Evolutionary conservation across 2,329 filamentous ascomycete genomes (phyloP), one percentile per base, ranked within the genome.

Genomic region (Zasmidium citrigriseum): DNA sequence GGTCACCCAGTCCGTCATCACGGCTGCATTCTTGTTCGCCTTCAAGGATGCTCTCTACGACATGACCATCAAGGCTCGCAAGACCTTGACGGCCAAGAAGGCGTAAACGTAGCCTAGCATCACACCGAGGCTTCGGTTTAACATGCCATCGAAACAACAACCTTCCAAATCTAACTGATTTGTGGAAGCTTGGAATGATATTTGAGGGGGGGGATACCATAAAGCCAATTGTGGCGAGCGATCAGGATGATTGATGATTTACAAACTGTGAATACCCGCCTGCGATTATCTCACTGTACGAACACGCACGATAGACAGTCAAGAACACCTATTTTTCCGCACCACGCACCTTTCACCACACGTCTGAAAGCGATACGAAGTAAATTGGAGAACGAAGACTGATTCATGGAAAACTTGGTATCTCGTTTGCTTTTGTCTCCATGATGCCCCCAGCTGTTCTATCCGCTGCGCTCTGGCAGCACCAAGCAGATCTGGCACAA

Each of bases 21-120:
- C 95, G 3, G 95, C 95, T 4, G 95, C 95, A 2, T 92, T 98
- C 77, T 80, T 99, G 58, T 99, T 99, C 73, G 95, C 93, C 1
- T 97, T 99, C 81, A 99, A 99, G 82, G 95, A 99, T 73, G 90
- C 91, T 5, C 83, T 99, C 4, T 99, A 98, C 73, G 90, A 91
- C 69, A 86, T 89, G 76, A 93, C 87, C 0, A 78, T 93, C 52
- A 84, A 81, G 68, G 83, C 91, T 27, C 82, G 90, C 34, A 64
- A 60, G 46, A 65, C 47, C 10, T 51, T 71, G 24, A 53, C 47
- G 12, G n/a, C 5, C 34, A 57, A 61, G 57, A 65, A 62, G 61
- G 61, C 57, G 14, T 64, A 61, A 55, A 56, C 34, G 34, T 9
- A 9, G 34, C 27, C 27, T 7, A 34, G 27, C 27, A 7, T 7